Base-by-base conservation (phyloP, 2,329 filamentous ascomycete species). In the Claviceps capensis region DNA sequence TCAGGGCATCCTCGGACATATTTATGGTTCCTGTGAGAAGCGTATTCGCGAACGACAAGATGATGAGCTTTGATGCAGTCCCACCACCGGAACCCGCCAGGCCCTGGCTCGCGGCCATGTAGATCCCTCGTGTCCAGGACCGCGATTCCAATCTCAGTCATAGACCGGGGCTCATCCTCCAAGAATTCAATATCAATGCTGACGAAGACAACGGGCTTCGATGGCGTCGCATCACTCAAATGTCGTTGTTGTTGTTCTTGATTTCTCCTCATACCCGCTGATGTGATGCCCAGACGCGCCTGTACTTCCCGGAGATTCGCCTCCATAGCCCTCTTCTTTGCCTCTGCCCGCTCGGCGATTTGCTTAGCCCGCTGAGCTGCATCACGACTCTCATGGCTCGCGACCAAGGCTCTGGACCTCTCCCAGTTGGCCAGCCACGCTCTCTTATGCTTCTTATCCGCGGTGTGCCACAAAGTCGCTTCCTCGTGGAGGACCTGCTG, bases 131-230 rank as follows among this genome's bases (percentile, higher is more conserved):
- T 89, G 63, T 97, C 89, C 0, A 97, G 72, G 2, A 83, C 82
- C 1, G 88, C 83, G 42, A 98, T 73, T 1, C 93, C 93, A 41
- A 98, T 75, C 65, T 98, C 93, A 0, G 90, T 95, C 53, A 97
- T 76, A 13, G 78, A 71, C 37, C 74, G 70, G 13, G 81, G 77
- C 45, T 78, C 72, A 22, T 69, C 68, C 65, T 98, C 93, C 53
- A 83, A 87, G 1, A 84, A 82, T 66, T 98, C 93, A 36, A 93
- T 72, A 60, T 98, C 93, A 45, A 97, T 73, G 55, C 78, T 81
- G 53, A 95, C 72, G 58, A 96, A 85, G 7, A 94, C 74, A 5
- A 62, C 58, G 22, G 47, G 47, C 19, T 43, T 63, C 55, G 44
- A 34, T 2, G 9, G 2, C 19, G 45, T 19, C 17, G 30, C 8